Evolutionary conservation across 495 filamentous ascomycete species (phyloP), one percentile per base, ranked within the genome.

Genomic region (Podospora anserina): DNA sequence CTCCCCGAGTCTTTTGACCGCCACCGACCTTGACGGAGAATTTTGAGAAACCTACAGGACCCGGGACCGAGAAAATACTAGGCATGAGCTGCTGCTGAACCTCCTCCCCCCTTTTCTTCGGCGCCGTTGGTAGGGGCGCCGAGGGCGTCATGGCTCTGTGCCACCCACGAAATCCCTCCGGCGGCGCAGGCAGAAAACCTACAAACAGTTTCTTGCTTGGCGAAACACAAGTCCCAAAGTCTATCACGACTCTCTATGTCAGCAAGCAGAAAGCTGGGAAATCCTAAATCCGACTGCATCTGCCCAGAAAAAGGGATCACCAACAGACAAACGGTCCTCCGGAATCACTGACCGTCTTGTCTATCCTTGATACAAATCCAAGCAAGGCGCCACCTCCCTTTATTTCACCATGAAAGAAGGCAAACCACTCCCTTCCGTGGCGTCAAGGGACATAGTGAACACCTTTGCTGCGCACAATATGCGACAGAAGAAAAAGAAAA

Each of bases 201-300:
- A 58, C 55, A 58, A 58, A 58, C 55, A 58, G n/a, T 19, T 23
- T 23, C 55, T 58, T 19, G 39, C 55, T 58, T 58, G 55, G 55
- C 55, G 55, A 58, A 58, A 58, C 55, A 58, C 39, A 58, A 58
- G 55, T 58, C 23, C 55, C 55, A 58, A 58, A 58, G 55, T 58
- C 55, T 58, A 58, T 58, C 55, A 58, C 23, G 55, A 58, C 55
- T 19, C 55, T 19, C n/a, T 20, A 58, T 15, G 55, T 58, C n/a
- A 58, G 55, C 55, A 58, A 23, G 16, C 3, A 19, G 6, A 58
- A 13, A 26, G n/a, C 23, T 6, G 55, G 23, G 55, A 5, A 11
- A 20, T 58, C 55, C n/a, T 58, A 9, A 18, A 19, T 58, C 55
- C 55, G 13, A 49, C 39, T 49, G 39, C 55, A 26, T 18, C 1